A percentile compares a stretch with the other conserved stretches of the same genome.
Evolutionary conservation across 805 yeast species (phyloP).

Genomic region (Wickerhamomyces rabaulensis): DNA sequence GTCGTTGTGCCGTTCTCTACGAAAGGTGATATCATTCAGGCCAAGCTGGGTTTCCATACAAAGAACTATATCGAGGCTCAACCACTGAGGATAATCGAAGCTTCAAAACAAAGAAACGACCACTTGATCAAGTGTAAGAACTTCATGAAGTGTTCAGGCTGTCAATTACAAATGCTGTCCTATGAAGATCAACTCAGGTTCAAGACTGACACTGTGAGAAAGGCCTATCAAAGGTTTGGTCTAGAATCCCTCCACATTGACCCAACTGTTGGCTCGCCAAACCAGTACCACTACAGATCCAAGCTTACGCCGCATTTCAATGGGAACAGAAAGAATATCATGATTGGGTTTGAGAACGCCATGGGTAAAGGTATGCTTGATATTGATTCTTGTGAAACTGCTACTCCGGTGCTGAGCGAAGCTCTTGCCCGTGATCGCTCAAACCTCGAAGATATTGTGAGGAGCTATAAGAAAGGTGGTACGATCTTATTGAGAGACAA

Average conservation of each 20-base stretch:
- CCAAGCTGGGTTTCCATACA: conserved; percentile 70
- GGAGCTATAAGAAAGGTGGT: conserved; percentile 68
- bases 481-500: conserved; percentile 81
- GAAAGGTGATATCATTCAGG: conserved; percentile 73
- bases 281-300: conserved; percentile 72
- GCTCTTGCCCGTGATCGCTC: conserved; percentile 68
- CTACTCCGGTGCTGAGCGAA: conserved; percentile 68
- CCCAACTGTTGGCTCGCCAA: conserved; percentile 72
- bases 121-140: conserved; percentile 58
- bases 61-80: conserved; percentile 71
- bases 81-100: conserved; percentile 42
- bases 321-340: conserved; percentile 52
- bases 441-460: conserved; percentile 37
- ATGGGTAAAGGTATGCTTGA: conserved; percentile 48
- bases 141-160: conserved; percentile 88
- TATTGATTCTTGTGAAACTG: conserved; percentile 87
- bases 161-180: conserved; percentile 79
- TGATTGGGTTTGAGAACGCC: conserved; percentile 71
- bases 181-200: conserved; percentile 67
- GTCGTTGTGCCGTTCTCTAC: conserved; percentile 78
- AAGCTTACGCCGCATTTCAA: conserved; percentile 95
- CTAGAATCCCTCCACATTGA: conserved; percentile 42
- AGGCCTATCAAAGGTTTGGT: conserved; percentile 68
- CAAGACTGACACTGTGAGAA: conserved; percentile 66
- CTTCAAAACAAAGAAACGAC: conserved; percentile 44